phyloP scores from a whole-genome alignment of 1,284 basidiomycete genomes.

The Clitocybe nebularis region DNA sequence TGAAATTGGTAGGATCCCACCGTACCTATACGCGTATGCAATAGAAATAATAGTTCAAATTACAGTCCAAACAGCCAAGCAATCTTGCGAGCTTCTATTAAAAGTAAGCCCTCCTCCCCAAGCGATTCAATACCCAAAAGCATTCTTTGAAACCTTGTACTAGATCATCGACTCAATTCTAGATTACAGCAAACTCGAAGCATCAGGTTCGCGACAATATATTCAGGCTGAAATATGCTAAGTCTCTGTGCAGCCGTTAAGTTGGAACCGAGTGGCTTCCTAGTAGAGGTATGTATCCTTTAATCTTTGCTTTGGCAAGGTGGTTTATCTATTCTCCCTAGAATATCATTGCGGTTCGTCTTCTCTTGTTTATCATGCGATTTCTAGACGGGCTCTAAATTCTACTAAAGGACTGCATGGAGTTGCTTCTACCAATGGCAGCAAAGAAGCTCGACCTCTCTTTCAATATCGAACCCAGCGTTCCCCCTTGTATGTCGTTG shows the following conservation, averaged over 20 bases:
- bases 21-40: not conserved
- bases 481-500: conserved; percentile 50
- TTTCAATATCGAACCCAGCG: conserved; percentile 61
- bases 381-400: too few relatives aligned
- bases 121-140: not conserved
- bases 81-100: conserved; percentile 65
- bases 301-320: not conserved
- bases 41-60: conserved; percentile 2
- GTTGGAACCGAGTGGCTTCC: conserved; percentile 59
- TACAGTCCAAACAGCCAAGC: conserved; percentile 68
- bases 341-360: conserved; percentile 60
- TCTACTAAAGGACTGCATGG: conserved; percentile 71
- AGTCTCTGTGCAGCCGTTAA: conserved; percentile 47
- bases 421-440: conserved; percentile 66
- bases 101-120: conserved; percentile 38
- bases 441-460: conserved; percentile 68
- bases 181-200: conserved; percentile 72
- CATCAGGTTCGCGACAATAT: conserved; percentile 44
- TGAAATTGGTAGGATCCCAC: conserved; percentile 51
- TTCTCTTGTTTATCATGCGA: not conserved
- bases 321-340: conserved; percentile 16
- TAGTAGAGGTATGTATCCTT: conserved; percentile 46
- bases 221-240: not conserved
- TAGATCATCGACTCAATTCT: conserved; percentile 74
- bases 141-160: not conserved